Conservation (phyloP, 257 asterid species). For the Nicotiana sylvestris region DNA sequence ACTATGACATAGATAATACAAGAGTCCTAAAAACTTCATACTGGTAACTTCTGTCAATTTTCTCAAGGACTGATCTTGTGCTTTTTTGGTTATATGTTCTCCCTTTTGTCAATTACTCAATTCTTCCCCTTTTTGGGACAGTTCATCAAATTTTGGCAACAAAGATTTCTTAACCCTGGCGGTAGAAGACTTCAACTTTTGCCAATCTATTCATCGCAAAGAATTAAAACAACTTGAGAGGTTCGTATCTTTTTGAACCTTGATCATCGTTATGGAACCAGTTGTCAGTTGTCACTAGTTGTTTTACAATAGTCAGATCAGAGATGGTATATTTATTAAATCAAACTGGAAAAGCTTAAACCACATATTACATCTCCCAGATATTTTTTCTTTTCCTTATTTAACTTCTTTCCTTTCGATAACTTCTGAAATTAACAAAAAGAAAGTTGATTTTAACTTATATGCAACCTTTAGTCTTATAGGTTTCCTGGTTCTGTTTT, state of each 20-base stretch:
- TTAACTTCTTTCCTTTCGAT: background rate
- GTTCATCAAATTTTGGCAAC: conserved; percentile 65
- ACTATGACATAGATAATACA: conserved; percentile 40
- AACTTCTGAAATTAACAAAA: background rate
- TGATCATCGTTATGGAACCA: background rate
- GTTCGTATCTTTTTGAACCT: conserved; percentile 25
- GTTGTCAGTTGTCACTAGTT: background rate
- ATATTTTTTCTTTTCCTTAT: conserved; percentile 1
- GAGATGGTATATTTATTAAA: background rate
- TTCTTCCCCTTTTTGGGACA: conserved; percentile 24
- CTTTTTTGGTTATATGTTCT: background rate
- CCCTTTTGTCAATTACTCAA: background rate
- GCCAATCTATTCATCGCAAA: conserved; percentile 57
- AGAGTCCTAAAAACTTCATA: conserved; percentile 71
- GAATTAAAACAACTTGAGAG: conserved; percentile 77
- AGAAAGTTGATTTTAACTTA: background rate
- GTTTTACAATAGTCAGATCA: background rate
- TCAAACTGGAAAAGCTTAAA: background rate
- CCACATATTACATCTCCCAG: background rate
- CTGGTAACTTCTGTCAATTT: conserved; percentile 33
- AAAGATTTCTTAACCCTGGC: conserved; percentile 61
- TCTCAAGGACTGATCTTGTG: background rate
- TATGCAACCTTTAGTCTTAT: background rate
- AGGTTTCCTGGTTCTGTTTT: background rate
- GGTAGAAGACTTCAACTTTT: conserved; percentile 64